Percentiles rank a stretch among this genome's conserved stretches.
Conservation (phyloP, 352 stramenopile genomes). For the Globisporangium yorkense region DNA sequence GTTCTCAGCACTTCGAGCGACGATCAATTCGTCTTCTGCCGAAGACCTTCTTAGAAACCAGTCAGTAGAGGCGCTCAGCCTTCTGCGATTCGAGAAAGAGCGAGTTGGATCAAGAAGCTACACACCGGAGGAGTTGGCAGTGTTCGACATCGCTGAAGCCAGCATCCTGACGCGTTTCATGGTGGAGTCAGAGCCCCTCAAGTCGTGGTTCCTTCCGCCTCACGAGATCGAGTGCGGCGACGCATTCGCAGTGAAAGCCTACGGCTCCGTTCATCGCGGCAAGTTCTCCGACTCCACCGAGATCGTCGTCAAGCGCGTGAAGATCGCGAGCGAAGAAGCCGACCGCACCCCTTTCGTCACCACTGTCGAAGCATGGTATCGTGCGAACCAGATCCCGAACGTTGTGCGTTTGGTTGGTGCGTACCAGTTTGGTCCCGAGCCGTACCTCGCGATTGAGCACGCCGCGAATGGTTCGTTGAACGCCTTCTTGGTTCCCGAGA, state of each 20-base stretch:
- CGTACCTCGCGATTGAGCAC: background rate
- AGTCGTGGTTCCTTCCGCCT: constrained; percentile 6
- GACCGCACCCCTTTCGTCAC: background rate
- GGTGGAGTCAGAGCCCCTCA: background rate
- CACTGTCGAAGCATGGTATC: background rate
- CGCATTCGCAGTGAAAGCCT: background rate
- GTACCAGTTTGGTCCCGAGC: background rate
- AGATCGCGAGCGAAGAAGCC: background rate
- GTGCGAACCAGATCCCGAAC: background rate
- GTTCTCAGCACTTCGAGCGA: background rate
- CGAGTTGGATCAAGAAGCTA: background rate
- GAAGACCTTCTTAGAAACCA: background rate
- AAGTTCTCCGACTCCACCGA: background rate
- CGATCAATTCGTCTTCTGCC: background rate
- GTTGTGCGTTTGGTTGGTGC: background rate
- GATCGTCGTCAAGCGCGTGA: background rate
- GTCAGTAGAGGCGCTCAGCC: background rate
- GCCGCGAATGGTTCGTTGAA: background rate
- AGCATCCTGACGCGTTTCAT: background rate
- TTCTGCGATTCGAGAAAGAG: background rate
- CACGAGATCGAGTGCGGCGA: background rate
- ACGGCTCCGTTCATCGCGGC: background rate
- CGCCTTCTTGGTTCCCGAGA: background rate
- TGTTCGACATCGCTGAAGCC: background rate
- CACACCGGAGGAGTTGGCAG: background rate